phyloP scores from a whole-genome alignment of 2,329 filamentous ascomycete genomes.

The Botrytis elliptica region DNA sequence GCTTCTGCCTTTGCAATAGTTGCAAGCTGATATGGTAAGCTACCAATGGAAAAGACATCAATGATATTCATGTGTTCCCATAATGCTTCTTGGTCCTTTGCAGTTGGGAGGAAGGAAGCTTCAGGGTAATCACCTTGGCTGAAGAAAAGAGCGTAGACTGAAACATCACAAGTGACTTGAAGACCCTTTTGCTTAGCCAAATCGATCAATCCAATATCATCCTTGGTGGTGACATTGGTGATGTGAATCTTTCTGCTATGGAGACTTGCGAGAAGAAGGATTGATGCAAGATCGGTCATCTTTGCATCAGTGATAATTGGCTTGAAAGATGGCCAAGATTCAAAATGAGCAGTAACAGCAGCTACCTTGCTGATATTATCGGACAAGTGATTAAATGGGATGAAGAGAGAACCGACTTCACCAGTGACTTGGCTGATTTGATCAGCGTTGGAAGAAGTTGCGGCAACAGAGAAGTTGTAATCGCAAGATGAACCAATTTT shows the following conservation, averaged over 20 bases:
- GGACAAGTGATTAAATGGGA: constrained; percentile 75
- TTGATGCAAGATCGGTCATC: constrained; percentile 76
- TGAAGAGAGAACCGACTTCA: constrained; percentile 77
- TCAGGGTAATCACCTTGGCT: constrained; percentile 68
- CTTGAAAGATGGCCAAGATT: constrained; percentile 73
- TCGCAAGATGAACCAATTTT: constrained; percentile 69
- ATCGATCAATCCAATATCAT: constrained; percentile 74
- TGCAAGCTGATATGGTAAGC: constrained; percentile 74
- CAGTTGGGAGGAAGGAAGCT: constrained; percentile 64
- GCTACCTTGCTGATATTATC: constrained; percentile 84
- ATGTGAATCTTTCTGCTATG: constrained; percentile 78
- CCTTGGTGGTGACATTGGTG: constrained; percentile 76
- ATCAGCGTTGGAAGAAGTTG: constrained; percentile 70
- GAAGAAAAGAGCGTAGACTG: constrained; percentile 76
- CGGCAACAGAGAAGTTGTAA: constrained; percentile 76
- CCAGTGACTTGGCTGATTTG: constrained; percentile 70
- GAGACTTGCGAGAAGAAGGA: constrained; percentile 73
- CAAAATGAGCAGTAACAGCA: constrained; percentile 75
- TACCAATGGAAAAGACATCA: constrained; percentile 77
- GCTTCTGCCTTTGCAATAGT: constrained; percentile 52
- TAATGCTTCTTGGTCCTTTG: constrained; percentile 67
- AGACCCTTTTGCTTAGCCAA: constrained; percentile 80
- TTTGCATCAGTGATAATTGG: constrained; percentile 80
- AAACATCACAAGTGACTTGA: constrained; percentile 78
- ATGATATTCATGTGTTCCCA: constrained; percentile 73